These are phyloP conservation scores for Vigna unguiculata DNA, from an alignment of 306 rosid species.

Conservation along the genomic window DNA sequence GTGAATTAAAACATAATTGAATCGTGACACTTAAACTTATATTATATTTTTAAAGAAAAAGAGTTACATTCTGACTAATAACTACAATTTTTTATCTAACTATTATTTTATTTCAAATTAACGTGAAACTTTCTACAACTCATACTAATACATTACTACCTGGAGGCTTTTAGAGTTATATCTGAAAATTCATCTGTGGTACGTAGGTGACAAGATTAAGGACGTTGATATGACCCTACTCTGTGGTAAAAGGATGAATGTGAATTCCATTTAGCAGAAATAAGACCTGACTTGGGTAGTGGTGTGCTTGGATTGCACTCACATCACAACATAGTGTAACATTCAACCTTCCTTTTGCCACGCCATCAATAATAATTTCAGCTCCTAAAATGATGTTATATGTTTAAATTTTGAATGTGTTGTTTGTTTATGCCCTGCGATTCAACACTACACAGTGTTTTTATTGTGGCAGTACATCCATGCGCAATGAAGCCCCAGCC, in stretches of 20 bases:
- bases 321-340: not conserved
- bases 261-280: slow-evolving; percentile 48
- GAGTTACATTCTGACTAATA: too few species aligned
- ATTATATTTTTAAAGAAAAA: too few species aligned
- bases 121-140: too few species aligned
- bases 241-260: slow-evolving; percentile 34
- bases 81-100: too few species aligned
- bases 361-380: not conserved
- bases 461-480: slow-evolving; percentile 32
- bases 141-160: slow-evolving; percentile 40
- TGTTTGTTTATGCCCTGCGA: not conserved
- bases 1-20: too few species aligned
- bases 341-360: slow-evolving; percentile 34
- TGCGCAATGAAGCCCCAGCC: slow-evolving; percentile 16
- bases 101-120: too few species aligned
- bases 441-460: too few species aligned
- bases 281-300: slow-evolving; percentile 37
- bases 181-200: slow-evolving; percentile 39
- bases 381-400: not conserved
- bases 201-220: slow-evolving; percentile 49
- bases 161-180: slow-evolving; percentile 44
- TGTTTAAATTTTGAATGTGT: slow-evolving; percentile 16
- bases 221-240: slow-evolving; percentile 33
- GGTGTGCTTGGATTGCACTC: slow-evolving; percentile 40
- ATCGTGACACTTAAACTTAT: too few species aligned